Evolutionary conservation across 2,329 filamentous ascomycete species (phyloP), one percentile per base, ranked within the genome.

Genomic region (Trichoderma atroviride): DNA sequence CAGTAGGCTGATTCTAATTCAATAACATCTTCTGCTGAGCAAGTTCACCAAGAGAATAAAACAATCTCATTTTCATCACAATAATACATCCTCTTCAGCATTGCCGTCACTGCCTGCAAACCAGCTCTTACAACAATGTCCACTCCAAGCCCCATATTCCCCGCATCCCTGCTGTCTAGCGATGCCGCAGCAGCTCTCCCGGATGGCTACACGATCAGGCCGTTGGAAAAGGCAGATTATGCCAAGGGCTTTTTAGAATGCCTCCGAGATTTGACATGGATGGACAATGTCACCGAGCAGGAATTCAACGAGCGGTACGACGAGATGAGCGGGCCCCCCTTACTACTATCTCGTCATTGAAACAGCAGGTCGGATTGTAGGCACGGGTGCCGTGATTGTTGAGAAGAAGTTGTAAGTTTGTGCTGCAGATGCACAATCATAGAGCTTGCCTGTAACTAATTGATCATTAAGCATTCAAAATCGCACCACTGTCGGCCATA

Each of bases 271-370:
- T 83, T 96, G 69, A 95, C 92, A 1, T 92, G 89, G 64, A 91
- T 94, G 47, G 92, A 91, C 59, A 89, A 94, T 55, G 86, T 93
- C 68, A 85, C 84, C 9, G 85, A 91, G 75, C 82, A 86, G 69
- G 84, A 87, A 71, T 95, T 91, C 84, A 85, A 88, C 74, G 82
- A 88, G 75, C 86, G 91, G 47, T 94, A 90, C 78, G 89, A 91
- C 71, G 89, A 91, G 71, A 81, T 82, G 78, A 72, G 74, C 59
- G 80, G 78, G n/a, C 81, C 80, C 0, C 0, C 81, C 80, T 0
- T 94, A 95, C 79, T 94, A 90, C 78, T 83, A 94, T 64, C 79
- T 93, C 35, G 89, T 92, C 57, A 88, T 95, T 69, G 87, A 89
- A 72, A 86, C 93, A 76, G 78, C 83, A 11, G 82, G 80, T 27